Percentiles rank a stretch among this genome's conserved stretches.
Conservation (phyloP, 257 asterid genomes). For the Salvia miltiorrhiza region DNA sequence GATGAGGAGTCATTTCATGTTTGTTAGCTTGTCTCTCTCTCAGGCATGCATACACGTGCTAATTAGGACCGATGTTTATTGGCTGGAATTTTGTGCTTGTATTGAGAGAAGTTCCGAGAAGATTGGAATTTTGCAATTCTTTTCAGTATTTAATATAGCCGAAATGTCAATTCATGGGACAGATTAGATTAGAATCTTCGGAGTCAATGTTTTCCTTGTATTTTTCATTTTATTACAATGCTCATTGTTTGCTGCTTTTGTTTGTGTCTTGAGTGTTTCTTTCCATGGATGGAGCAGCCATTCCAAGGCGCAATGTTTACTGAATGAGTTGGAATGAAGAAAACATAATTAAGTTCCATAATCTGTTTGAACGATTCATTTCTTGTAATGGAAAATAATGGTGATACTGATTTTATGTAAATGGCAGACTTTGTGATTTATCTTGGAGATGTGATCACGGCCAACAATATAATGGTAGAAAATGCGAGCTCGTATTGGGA, state of each 20-base stretch:
- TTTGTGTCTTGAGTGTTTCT: no score
- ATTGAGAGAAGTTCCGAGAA: not conserved
- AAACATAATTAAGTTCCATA: not conserved
- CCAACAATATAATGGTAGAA: slow-evolving; percentile 61
- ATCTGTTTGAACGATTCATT: not conserved
- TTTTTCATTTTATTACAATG: not conserved
- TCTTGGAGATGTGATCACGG: slow-evolving; percentile 87
- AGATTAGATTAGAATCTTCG: not conserved
- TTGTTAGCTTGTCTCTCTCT: no score
- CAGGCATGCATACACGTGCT: not conserved
- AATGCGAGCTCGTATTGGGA: slow-evolving; percentile 87
- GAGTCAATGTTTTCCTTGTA: not conserved
- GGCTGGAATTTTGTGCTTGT: not conserved
- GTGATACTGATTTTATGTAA: not conserved
- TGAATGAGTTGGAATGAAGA: not conserved
- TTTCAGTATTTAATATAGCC: not conserved
- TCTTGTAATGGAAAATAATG: not conserved
- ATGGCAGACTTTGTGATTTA: slow-evolving; percentile 75
- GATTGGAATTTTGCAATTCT: not conserved
- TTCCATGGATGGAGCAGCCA: no score
- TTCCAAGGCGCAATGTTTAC: not conserved
- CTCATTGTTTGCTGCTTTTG: not conserved
- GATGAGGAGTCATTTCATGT: no score
- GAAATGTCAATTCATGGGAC: not conserved
- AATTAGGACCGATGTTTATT: not conserved